Percentiles rank a stretch among this genome's conserved stretches.
Evolutionary conservation across 768 basidiomycete genomes (phyloP).

Genomic region (Inosperma sp.): DNA sequence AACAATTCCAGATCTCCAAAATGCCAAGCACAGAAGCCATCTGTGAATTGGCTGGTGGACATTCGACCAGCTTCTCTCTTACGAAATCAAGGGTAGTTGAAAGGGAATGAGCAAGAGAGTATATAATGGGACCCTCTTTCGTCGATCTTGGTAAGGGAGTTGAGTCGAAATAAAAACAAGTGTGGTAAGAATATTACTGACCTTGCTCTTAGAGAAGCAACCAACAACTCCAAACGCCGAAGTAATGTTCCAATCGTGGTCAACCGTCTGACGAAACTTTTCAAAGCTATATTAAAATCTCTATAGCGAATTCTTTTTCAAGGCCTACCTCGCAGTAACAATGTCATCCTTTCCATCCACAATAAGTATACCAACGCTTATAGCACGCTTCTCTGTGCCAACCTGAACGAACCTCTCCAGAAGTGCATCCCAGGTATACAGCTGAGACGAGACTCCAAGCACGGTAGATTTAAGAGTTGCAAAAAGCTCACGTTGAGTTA

Average conservation of each 20-base stretch:
- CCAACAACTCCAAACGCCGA: slow-evolving; percentile 58
- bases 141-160: slow-evolving; percentile 33
- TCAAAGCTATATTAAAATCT: not conserved
- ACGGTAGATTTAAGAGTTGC: slow-evolving; percentile 51
- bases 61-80: slow-evolving; percentile 40
- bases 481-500: slow-evolving; percentile 46
- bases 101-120: slow-evolving; percentile 64
- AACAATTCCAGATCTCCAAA: slow-evolving; percentile 44
- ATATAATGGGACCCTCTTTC: slow-evolving; percentile 49
- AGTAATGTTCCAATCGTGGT: slow-evolving; percentile 62
- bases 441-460: slow-evolving; percentile 62
- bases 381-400: slow-evolving; percentile 30
- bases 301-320: not conserved
- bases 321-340: slow-evolving; percentile 51
- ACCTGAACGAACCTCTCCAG: slow-evolving; percentile 55
- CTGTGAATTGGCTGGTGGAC: slow-evolving; percentile 33
- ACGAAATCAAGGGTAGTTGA: slow-evolving; percentile 51
- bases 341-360: slow-evolving; percentile 56
- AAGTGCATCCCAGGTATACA: slow-evolving; percentile 58
- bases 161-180: slow-evolving; percentile 2
- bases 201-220: slow-evolving; percentile 46
- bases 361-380: slow-evolving; percentile 32
- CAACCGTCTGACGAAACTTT: slow-evolving; percentile 58
- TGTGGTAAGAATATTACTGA: slow-evolving; percentile 22
- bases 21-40: slow-evolving; percentile 9